Evolutionary conservation across 495 filamentous ascomycete species (phyloP), one percentile per base, ranked within the genome.

Genomic region (Cladorrhinum samala): DNA sequence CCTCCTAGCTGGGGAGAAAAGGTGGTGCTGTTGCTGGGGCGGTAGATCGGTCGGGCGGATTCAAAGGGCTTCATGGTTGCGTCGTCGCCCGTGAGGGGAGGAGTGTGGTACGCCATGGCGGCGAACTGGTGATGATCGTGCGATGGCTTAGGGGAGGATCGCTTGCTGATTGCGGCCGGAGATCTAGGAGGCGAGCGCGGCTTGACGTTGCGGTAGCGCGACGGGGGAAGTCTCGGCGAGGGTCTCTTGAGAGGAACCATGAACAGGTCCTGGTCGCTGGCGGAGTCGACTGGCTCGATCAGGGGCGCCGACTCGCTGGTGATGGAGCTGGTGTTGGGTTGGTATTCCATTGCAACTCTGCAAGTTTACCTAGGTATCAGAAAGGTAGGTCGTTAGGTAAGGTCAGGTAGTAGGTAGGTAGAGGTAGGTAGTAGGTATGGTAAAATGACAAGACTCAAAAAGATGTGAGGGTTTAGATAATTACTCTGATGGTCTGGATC

Each of bases 251-350:
- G 27, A 4, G 57, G 57, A 19, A 60, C 57, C 53, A 53, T 49
- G 18, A 60, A 60, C n/a, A 60, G 33, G n/a, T 51, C 57, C 24
- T 33, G 44, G 33, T 60, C 57, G 23, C 33, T 44, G 5, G 36
- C 53, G 50, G 40, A 50, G 24, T 60, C 57, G 46, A 60, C 37
- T 16, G 57, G 49, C 50, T 53, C 33, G 33, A 60, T 60, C 9
- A 60, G 46, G 18, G 57, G 57, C 9, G 57, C 53, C 30, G 57
- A 53, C 33, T 60, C 57, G 53, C 57, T 60, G 30, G 57, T 59
- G 57, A 56, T 30, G 30, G 50, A 60, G 4, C 17, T 20, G 33
- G 53, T 54, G 23, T 50, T 51, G 7, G 27, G 49, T 41, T 33
- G 52, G 36, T 50, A 56, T n/a, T 49, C 57, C 50, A 60, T 58